Percentiles rank a stretch among this genome's conserved stretches.
These are phyloP conservation scores for Posidonia oceanica DNA, from an alignment of 116 monocot genomes.

Conservation along the genomic window DNA sequence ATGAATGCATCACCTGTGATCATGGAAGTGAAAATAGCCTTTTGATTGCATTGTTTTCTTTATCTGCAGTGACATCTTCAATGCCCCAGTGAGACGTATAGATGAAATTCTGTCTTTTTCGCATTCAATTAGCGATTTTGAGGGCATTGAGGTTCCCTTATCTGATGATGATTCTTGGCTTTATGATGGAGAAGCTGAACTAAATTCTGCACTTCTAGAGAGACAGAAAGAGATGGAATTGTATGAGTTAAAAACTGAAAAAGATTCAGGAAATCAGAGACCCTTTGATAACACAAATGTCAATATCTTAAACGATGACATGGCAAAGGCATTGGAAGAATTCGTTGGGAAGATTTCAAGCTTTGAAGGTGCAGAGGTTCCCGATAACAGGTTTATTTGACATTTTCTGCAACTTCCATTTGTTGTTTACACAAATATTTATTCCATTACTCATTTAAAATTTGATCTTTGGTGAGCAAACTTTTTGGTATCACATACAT, in stretches of 20 bases:
- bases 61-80: constrained; percentile 54
- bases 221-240: constrained; percentile 80
- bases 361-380: constrained; percentile 94
- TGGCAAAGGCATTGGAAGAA: constrained; percentile 74
- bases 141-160: constrained; percentile 38
- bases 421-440: not conserved
- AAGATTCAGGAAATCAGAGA: constrained; percentile 16
- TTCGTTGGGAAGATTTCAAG: constrained; percentile 83
- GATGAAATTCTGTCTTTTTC: constrained; percentile 69
- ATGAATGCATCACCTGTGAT: too few species aligned
- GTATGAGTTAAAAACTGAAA: constrained; percentile 42
- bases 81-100: constrained; percentile 64
- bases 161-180: constrained; percentile 90
- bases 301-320: constrained; percentile 33
- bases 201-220: constrained; percentile 57
- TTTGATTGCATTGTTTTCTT: not conserved
- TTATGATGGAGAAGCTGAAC: constrained; percentile 80
- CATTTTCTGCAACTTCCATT: not conserved
- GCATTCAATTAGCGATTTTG: constrained; percentile 44
- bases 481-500: too few species aligned
- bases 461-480: too few species aligned
- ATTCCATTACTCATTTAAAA: not conserved
- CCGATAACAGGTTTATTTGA: constrained; percentile 42
- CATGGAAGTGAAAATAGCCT: not conserved
- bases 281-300: constrained; percentile 3